Conservation (phyloP, 2,329 filamentous ascomycete genomes). For the Leptographium lundbergii region DNA sequence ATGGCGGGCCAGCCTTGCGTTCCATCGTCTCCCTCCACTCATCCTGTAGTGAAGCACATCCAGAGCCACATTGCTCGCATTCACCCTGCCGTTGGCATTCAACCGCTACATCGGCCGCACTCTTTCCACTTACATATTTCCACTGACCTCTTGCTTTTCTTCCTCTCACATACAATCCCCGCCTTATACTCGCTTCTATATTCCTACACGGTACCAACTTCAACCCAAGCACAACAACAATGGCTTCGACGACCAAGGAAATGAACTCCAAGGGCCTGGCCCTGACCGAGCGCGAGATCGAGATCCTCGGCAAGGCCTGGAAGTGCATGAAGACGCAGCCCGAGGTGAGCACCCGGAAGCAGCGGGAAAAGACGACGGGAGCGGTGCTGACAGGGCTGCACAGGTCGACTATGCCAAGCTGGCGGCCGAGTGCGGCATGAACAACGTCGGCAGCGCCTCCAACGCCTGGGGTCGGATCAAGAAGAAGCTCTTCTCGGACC, state of each 20-base stretch:
- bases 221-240: not conserved
- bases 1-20: not conserved
- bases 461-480: conserved; percentile 16
- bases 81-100: too few species aligned
- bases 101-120: too few species aligned
- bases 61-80: too few species aligned
- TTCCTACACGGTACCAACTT: too few species aligned
- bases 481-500: conserved; percentile 15
- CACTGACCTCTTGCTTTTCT: too few species aligned
- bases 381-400: conserved; percentile 1
- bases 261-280: not conserved
- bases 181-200: not conserved
- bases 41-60: too few species aligned
- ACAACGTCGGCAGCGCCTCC: conserved; percentile 13
- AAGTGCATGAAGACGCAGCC: conserved; percentile 15
- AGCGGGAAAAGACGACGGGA: not conserved
- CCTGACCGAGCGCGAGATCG: conserved; percentile 14
- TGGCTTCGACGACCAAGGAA: not conserved
- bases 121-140: too few species aligned
- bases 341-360: conserved; percentile 13
- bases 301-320: conserved; percentile 15
- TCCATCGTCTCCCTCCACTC: not conserved
- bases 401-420: conserved; percentile 17
- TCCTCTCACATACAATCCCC: too few species aligned
- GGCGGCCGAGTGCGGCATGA: conserved; percentile 13